Base-by-base conservation (phyloP, 768 basidiomycete species). In the Boletus rufocinnamomeus region DNA sequence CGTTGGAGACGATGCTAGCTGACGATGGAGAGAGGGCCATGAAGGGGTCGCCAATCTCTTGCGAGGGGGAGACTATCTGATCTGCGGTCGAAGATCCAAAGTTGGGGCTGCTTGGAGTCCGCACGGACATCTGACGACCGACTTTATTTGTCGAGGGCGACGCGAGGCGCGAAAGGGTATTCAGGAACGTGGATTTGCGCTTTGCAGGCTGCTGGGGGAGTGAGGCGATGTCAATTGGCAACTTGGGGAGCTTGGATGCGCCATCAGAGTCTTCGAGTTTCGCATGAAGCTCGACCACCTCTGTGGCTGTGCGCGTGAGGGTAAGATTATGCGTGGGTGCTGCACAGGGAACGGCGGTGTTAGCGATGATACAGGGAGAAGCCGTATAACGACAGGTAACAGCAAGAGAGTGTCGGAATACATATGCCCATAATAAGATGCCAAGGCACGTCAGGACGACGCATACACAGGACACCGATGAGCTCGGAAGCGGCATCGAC, bases 251-350 rank as follows among this genome's bases (percentile, higher is more conserved):
- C 59, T 78, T 82, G 64, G 79, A 74, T 58, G 73, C 75, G 28
- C 86, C 83, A 67, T 86, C 76, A 21, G 82, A 71, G 56, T 89
- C 88, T 52, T 82, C 84, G 56, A 95, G 84, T 77, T 91, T 93
- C 51, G 80, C 79, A 71, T 94, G 86, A n/a, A 94, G 81, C 63
- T 95, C 91, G 41, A 88, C 77, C 45, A 95, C 79, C 72, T 95
- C 93, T 63, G 80, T 79, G 48, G 84, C 82, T 56, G 86, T 86
- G 58, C 93, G 85, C 9, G 87, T 89, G 47, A 95, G 84, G 41
- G 93, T 95, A 50, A 94, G 80, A 77, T 93, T 91, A 75, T 94
- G 91, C 25, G 90, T 95, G 30, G 93, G 88, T 23, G 93, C 93
- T 92, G 76, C 43, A 66, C 44, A 66, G 37, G 60, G 56, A 66